Conservation (phyloP, 768 basidiomycete genomes). For the Amanita phalloides region DNA sequence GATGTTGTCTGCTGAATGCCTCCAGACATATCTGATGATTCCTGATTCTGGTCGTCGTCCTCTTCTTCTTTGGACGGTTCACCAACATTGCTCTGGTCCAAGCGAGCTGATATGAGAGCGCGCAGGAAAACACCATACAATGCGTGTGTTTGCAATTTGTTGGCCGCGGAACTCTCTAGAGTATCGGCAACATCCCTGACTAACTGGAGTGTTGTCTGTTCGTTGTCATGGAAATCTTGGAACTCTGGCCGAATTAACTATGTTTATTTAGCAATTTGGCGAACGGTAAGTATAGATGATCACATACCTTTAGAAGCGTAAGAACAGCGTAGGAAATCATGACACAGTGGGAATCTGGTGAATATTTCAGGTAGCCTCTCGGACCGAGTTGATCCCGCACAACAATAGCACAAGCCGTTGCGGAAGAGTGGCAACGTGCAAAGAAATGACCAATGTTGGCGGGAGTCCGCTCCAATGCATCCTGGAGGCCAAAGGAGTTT, state of each 20-base stretch:
- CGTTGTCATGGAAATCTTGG: constrained; percentile 62
- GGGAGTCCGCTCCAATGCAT: constrained; percentile 73
- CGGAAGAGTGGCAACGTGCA: constrained; percentile 62
- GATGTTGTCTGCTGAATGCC: not conserved
- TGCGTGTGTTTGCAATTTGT: constrained; percentile 79
- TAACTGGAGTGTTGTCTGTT: constrained; percentile 56
- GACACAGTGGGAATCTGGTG: constrained; percentile 88
- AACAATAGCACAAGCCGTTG: constrained; percentile 56
- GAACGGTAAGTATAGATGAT: not conserved
- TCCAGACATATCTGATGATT: constrained; percentile 14
- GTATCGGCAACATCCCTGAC: constrained; percentile 76
- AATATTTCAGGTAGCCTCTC: constrained; percentile 66
- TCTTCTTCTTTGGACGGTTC: constrained; percentile 4
- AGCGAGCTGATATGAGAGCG: constrained; percentile 55
- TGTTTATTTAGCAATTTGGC: constrained; percentile 2
- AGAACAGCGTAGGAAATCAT: constrained; percentile 89
- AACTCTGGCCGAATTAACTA: constrained; percentile 83
- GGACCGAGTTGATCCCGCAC: constrained; percentile 76
- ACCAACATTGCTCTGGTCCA: constrained; percentile 14
- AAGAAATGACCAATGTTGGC: constrained; percentile 81
- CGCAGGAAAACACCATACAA: constrained; percentile 80
- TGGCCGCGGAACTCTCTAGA: constrained; percentile 68
- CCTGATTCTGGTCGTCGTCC: not conserved
- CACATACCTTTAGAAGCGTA: constrained; percentile 77
- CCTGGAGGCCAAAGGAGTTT: constrained; percentile 94